These are phyloP conservation scores for Cercospora canescens DNA, from an alignment of 2,329 filamentous ascomycete species.

Conservation along the genomic window DNA sequence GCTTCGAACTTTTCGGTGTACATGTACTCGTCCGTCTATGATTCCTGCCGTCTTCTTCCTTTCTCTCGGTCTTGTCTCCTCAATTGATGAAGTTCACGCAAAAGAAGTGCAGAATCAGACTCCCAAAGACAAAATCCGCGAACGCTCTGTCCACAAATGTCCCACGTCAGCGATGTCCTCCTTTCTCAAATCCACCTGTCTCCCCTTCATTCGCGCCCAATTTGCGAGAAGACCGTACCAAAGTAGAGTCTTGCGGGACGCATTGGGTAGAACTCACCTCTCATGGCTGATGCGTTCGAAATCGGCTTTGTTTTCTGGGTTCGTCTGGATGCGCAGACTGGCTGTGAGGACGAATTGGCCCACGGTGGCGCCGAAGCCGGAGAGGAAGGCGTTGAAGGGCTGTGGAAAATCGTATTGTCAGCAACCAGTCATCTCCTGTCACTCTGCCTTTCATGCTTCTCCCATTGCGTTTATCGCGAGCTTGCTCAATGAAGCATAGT, in stretches of 20 bases:
- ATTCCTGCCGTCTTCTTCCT: not conserved
- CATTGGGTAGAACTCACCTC: slow-evolving; percentile 54
- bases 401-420: slow-evolving; percentile 40
- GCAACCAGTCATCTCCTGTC: not conserved
- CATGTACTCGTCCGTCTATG: not conserved
- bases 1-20: not conserved
- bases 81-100: slow-evolving; percentile 99
- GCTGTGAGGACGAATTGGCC: slow-evolving; percentile 97
- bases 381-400: slow-evolving; percentile 98
- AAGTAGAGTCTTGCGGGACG: not conserved
- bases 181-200: too few relatives aligned
- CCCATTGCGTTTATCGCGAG: not conserved
- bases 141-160: slow-evolving; percentile 66
- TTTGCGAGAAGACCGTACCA: not conserved
- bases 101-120: slow-evolving; percentile 96
- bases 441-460: not conserved
- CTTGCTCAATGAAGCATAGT: not conserved
- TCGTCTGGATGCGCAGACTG: slow-evolving; percentile 88
- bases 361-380: slow-evolving; percentile 90
- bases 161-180: not conserved
- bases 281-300: slow-evolving; percentile 78
- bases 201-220: too few relatives aligned
- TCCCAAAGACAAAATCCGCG: slow-evolving; percentile 93
- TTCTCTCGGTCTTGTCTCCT: not conserved
- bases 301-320: slow-evolving; percentile 74